Evolutionary conservation across 345 rosid species (phyloP).

Genomic region (Populus euphratica): DNA sequence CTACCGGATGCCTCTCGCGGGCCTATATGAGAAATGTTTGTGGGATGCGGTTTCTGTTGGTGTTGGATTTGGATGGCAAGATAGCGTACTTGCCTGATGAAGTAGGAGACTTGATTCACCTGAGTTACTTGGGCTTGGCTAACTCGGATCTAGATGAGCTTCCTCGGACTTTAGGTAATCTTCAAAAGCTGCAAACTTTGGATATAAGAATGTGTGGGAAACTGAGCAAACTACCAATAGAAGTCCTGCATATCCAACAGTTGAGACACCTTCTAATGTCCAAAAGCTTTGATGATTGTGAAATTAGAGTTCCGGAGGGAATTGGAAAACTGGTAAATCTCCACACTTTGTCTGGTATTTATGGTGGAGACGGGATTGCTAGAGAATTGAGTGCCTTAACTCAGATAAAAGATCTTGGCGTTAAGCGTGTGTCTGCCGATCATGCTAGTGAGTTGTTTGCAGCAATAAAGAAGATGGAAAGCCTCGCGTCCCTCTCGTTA

Average conservation of each 20-base stretch:
- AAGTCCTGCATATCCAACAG: not conserved
- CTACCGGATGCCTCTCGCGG: constrained; percentile 1
- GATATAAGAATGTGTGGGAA: not conserved
- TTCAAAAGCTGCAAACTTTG: constrained; percentile 16
- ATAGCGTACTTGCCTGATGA: constrained; percentile 10
- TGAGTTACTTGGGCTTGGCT: constrained; percentile 8
- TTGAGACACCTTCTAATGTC: constrained; percentile 22
- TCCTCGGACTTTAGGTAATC: constrained; percentile 9
- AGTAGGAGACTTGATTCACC: constrained; percentile 15
- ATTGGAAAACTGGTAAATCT: constrained; percentile 3
- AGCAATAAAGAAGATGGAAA: constrained; percentile 10
- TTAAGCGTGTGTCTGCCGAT: constrained; percentile 2
- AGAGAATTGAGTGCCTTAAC: constrained; percentile 8
- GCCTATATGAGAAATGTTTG: constrained; percentile 14
- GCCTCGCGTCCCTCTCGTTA: constrained; percentile 10
- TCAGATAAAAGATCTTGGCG: constrained; percentile 9
- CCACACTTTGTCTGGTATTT: constrained; percentile 12
- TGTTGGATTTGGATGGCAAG: constrained; percentile 11
- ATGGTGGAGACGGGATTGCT: constrained; percentile 20
- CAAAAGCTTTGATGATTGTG: not conserved
- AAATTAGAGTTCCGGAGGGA: constrained; percentile 9
- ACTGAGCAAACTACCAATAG: not conserved
- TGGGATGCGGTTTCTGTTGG: constrained; percentile 7
- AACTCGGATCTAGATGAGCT: constrained; percentile 10
- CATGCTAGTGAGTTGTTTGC: constrained; percentile 12